Evolutionary conservation across 139 green algal species (phyloP).

Genomic region (Tetraselmis striata): DNA sequence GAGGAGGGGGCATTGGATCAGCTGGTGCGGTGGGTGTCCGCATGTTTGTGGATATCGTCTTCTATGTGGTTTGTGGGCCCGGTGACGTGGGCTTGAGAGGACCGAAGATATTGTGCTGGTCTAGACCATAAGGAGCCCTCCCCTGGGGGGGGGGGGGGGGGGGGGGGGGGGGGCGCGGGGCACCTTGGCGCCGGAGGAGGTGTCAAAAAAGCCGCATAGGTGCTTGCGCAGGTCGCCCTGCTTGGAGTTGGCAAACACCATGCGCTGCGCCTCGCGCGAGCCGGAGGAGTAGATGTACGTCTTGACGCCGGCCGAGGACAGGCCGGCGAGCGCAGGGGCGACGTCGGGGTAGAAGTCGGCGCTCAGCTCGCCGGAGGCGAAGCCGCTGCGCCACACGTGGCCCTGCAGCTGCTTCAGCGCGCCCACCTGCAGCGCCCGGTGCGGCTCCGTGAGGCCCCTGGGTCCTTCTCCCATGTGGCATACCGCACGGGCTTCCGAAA

Average conservation of each 20-base stretch:
- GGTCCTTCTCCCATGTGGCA: no score
- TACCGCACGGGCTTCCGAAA: no score
- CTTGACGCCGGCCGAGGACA: slow-evolving; percentile 65
- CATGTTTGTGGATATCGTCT: no score
- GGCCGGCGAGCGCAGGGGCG: slow-evolving; percentile 59
- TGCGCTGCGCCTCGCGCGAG: slow-evolving; percentile 53
- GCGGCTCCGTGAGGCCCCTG: no score
- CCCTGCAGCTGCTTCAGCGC: slow-evolving; percentile 64
- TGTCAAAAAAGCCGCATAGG: slow-evolving; percentile 93
- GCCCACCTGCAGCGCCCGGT: slow-evolving; percentile 43
- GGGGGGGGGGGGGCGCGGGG: no score
- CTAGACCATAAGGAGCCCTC: no score
- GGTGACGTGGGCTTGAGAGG: no score
- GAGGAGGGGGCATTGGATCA: no score
- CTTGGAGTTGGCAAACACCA: slow-evolving; percentile 54
- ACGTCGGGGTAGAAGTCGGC: slow-evolving; percentile 79
- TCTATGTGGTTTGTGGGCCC: no score
- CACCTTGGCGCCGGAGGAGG: slow-evolving; percentile 68
- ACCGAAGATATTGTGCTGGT: no score
- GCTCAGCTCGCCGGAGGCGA: slow-evolving; percentile 58
- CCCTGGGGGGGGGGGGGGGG: no score
- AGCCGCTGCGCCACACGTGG: slow-evolving; percentile 70
- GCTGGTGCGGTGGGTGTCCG: no score
- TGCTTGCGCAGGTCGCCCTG: slow-evolving; percentile 78
- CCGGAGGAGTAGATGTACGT: slow-evolving; percentile 94